Evolutionary conservation across 2,329 filamentous ascomycete species (phyloP).

Genomic region (Aspergillus sp.): DNA sequence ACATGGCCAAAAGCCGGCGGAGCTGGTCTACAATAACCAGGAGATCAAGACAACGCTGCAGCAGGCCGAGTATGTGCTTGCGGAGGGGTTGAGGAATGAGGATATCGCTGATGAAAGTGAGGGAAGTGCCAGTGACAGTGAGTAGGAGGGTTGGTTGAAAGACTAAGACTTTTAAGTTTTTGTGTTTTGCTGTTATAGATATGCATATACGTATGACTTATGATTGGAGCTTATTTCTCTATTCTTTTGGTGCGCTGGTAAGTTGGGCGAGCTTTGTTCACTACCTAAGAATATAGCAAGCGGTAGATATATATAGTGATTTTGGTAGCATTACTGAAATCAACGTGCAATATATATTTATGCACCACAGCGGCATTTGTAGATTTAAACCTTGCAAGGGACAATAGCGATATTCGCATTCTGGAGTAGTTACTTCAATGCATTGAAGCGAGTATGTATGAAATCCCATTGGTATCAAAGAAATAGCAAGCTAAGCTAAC

Average conservation of each 20-base stretch:
- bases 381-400: neutral
- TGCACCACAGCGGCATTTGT: neutral
- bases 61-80: slow-evolving; percentile 48
- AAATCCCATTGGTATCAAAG: neutral
- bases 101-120: slow-evolving; percentile 36
- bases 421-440: neutral
- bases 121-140: slow-evolving; percentile 44
- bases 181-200: slow-evolving; percentile 12
- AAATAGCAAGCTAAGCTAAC: neutral
- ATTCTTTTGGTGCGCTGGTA: neutral
- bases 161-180: neutral
- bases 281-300: neutral
- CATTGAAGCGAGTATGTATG: neutral
- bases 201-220: slow-evolving; percentile 18
- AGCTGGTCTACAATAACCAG: slow-evolving; percentile 45
- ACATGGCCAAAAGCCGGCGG: slow-evolving; percentile 46
- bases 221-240: slow-evolving; percentile 7
- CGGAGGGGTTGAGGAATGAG: slow-evolving; percentile 42
- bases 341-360: neutral
- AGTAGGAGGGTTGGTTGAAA: slow-evolving; percentile 20
- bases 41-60: slow-evolving; percentile 43
- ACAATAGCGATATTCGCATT: neutral
- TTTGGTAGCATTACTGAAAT: neutral
- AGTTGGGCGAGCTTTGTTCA: neutral
- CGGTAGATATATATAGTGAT: neutral